phyloP scores from a whole-genome alignment of 148 eudicot species.

The Mesembryanthemum crystallinum region DNA sequence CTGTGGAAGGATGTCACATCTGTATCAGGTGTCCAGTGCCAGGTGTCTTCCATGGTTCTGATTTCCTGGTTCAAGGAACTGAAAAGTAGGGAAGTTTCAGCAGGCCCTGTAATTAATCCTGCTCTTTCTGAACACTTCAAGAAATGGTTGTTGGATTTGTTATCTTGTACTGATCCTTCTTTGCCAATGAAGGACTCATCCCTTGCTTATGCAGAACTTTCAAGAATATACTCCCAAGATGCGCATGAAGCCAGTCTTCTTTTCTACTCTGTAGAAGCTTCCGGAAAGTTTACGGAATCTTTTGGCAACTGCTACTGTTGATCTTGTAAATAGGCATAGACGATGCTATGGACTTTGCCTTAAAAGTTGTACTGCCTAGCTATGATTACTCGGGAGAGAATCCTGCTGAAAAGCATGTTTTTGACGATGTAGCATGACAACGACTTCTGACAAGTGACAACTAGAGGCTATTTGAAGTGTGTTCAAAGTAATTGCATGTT shows the following conservation, averaged over 20 bases:
- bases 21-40: slow-evolving; percentile 91
- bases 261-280: slow-evolving; percentile 52
- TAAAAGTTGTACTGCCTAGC: slow-evolving; percentile 45
- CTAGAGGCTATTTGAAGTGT: slow-evolving; percentile 92
- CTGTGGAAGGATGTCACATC: slow-evolving; percentile 79
- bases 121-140: slow-evolving; percentile 53
- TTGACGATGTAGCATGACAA: slow-evolving; percentile 75
- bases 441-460: slow-evolving; percentile 72
- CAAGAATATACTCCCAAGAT: slow-evolving; percentile 90
- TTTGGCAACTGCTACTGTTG: slow-evolving; percentile 38
- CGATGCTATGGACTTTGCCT: slow-evolving; percentile 79
- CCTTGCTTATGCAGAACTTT: slow-evolving; percentile 84
- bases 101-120: slow-evolving; percentile 35
- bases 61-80: slow-evolving; percentile 94
- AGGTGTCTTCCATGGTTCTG: slow-evolving; percentile 89
- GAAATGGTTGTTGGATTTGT: slow-evolving; percentile 70
- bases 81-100: slow-evolving; percentile 31
- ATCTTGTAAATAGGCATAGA: slow-evolving; percentile 65
- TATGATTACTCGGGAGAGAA: slow-evolving; percentile 44
- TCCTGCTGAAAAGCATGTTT: slow-evolving; percentile 34
- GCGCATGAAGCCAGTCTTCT: slow-evolving; percentile 87
- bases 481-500: slow-evolving; percentile 77
- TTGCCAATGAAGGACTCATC: slow-evolving; percentile 80
- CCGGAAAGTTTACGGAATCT: slow-evolving; percentile 47
- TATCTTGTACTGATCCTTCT: slow-evolving; percentile 85